Percentiles rank a stretch among this genome's conserved stretches.
phyloP scores from a whole-genome alignment of 345 rosid species.

The Eucalyptus paniculata region DNA sequence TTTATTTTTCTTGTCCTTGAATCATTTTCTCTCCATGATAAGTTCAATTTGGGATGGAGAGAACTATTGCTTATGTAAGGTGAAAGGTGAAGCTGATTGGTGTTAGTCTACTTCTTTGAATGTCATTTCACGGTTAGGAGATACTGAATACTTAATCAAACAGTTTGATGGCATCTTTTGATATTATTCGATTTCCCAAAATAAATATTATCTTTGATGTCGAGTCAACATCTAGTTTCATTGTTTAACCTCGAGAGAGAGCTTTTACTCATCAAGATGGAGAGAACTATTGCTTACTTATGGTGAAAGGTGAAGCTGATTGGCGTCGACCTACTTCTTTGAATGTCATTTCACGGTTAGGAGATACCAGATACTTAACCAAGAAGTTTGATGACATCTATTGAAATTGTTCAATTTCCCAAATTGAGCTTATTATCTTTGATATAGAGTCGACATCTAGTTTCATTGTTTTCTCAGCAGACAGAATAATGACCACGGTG shows the following conservation, averaged over 20 bases:
- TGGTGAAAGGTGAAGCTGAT: background rate
- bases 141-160: too few species aligned
- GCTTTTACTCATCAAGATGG: background rate
- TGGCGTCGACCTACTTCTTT: too few species aligned
- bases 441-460: background rate
- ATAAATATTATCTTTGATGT: background rate
- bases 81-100: too few species aligned
- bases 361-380: background rate
- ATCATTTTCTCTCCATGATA: too few species aligned
- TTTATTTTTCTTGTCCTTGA: too few species aligned
- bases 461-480: background rate
- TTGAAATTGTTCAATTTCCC: background rate
- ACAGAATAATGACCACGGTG: background rate
- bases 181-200: background rate
- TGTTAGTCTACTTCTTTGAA: too few species aligned
- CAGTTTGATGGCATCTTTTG: background rate
- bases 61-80: too few species aligned
- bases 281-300: background rate
- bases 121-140: background rate
- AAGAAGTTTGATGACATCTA: background rate
- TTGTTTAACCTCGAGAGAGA: background rate
- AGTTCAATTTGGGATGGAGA: too few species aligned
- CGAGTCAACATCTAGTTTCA: background rate
- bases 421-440: background rate
- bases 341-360: background rate